These are phyloP conservation scores for Raffaelea arxii DNA, from an alignment of 2,329 filamentous ascomycete species.

Conservation along the genomic window DNA sequence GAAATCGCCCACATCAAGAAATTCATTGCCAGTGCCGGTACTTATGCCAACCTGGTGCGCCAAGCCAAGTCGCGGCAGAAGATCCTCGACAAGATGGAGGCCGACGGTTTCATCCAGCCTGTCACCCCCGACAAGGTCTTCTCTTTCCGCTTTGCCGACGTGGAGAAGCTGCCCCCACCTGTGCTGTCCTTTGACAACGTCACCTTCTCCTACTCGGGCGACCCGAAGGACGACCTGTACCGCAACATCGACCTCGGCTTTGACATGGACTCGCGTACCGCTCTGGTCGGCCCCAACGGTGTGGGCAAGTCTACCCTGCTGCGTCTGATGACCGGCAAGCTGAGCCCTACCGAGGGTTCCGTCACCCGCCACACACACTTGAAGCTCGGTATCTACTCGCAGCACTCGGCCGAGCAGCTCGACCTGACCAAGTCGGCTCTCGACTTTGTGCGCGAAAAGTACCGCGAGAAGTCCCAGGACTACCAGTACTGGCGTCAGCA, in stretches of 20 bases:
- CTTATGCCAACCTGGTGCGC: constrained; percentile 96
- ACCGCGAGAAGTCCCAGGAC: constrained; percentile 79
- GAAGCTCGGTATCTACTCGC: constrained; percentile 96
- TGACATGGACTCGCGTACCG: constrained; percentile 98
- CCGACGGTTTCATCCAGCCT: constrained; percentile 94
- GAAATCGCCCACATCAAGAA: constrained; percentile 99
- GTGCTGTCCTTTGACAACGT: constrained; percentile 95
- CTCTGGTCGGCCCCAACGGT: constrained; percentile 96
- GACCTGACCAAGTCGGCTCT: constrained; percentile 96
- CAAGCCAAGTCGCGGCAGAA: constrained; percentile 99
- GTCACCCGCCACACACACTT: constrained; percentile 94
- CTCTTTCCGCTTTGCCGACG: constrained; percentile 95
- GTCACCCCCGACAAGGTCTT: constrained; percentile 80
- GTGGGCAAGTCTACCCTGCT: constrained; percentile 97
- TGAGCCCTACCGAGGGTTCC: constrained; percentile 70
- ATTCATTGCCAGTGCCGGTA: constrained; percentile 99
- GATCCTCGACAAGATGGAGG: constrained; percentile 99
- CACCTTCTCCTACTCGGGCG: constrained; percentile 94
- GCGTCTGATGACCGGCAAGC: constrained; percentile 90
- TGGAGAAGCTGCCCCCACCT: constrained; percentile 97
- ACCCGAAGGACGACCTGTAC: constrained; percentile 84
- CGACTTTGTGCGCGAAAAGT: constrained; percentile 97
- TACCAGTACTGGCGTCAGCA: constrained; percentile 99
- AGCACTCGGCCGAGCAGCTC: constrained; percentile 97
- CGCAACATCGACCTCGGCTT: constrained; percentile 96